A percentile compares a stretch with the other conserved stretches of the same genome.
These are phyloP conservation scores for Clitopilus passeckerianus DNA, from an alignment of 768 basidiomycete species.

Conservation along the genomic window DNA sequence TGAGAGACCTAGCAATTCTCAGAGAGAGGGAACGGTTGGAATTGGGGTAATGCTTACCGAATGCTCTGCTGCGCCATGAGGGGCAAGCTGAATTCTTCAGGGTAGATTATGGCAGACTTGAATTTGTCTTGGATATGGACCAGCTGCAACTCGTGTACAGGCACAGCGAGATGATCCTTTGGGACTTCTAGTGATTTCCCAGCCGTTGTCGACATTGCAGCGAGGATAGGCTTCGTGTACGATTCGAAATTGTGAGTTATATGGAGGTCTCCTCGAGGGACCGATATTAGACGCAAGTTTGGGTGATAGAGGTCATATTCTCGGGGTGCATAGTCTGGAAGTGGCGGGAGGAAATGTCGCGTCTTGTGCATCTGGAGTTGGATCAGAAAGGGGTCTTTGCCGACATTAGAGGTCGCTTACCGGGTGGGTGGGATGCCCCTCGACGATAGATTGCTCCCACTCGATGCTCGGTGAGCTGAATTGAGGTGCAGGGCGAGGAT, in stretches of 20 bases:
- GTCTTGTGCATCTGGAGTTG: conserved; percentile 52
- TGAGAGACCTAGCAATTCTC: conserved; percentile 36
- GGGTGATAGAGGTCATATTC: conserved; percentile 45
- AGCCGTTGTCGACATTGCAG: conserved; percentile 31
- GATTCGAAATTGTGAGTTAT: conserved; percentile 49
- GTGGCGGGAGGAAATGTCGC: conserved; percentile 45
- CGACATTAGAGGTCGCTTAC: conserved; percentile 20
- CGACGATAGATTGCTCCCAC: conserved; percentile 60
- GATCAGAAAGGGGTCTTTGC: not conserved
- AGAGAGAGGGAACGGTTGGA: not conserved
- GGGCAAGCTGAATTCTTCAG: conserved; percentile 35
- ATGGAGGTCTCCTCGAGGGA: conserved; percentile 37
- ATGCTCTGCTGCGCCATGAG: conserved; percentile 50
- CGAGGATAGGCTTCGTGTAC: conserved; percentile 33
- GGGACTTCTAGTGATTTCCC: conserved; percentile 26
- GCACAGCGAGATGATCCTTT: conserved; percentile 35
- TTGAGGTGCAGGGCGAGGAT: conserved; percentile 39
- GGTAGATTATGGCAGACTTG: conserved; percentile 35
- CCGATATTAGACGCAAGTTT: conserved; percentile 39
- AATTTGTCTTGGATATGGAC: conserved; percentile 47
- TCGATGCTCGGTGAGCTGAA: conserved; percentile 44
- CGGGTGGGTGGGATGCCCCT: conserved; percentile 58
- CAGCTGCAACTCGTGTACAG: conserved; percentile 53
- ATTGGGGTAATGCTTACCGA: conserved; percentile 26
- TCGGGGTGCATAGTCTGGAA: conserved; percentile 40